These are phyloP conservation scores for Aspergillus sp. DNA, from an alignment of 2,329 filamentous ascomycete species.

Conservation along the genomic window DNA sequence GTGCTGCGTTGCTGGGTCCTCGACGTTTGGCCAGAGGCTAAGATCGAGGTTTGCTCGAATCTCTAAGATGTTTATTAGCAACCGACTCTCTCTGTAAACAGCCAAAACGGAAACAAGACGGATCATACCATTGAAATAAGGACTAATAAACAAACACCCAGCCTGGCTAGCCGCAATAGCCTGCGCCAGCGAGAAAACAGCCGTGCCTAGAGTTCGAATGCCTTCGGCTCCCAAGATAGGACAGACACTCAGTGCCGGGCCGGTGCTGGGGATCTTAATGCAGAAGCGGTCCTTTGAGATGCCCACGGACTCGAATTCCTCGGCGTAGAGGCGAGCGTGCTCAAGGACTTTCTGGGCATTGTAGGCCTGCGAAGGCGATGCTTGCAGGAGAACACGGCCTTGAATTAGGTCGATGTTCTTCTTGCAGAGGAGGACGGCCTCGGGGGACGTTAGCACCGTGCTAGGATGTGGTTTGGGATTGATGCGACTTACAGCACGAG, in stretches of 20 bases:
- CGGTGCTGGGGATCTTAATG: slow-evolving; percentile 55
- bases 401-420: slow-evolving; percentile 46
- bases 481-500: background rate
- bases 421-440: slow-evolving; percentile 6
- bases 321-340: slow-evolving; percentile 49
- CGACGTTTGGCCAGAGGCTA: slow-evolving; percentile 44
- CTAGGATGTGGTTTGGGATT: background rate
- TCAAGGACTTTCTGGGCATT: slow-evolving; percentile 46
- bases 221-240: slow-evolving; percentile 46
- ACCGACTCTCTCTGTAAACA: background rate
- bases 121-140: slow-evolving; percentile 49
- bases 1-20: slow-evolving; percentile 50
- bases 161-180: slow-evolving; percentile 53
- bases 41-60: slow-evolving; percentile 44
- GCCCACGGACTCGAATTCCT: slow-evolving; percentile 47
- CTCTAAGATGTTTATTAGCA: slow-evolving; percentile 30
- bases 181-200: slow-evolving; percentile 50
- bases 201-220: slow-evolving; percentile 50
- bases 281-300: slow-evolving; percentile 49
- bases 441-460: background rate
- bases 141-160: slow-evolving; percentile 50
- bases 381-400: slow-evolving; percentile 53
- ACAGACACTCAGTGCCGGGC: slow-evolving; percentile 48
- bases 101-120: too few species aligned
- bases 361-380: slow-evolving; percentile 49